Percentiles rank a stretch among this genome's conserved stretches.
phyloP scores from a whole-genome alignment of 2,329 filamentous ascomycete genomes.

The Drechslerella coelobrocha region DNA sequence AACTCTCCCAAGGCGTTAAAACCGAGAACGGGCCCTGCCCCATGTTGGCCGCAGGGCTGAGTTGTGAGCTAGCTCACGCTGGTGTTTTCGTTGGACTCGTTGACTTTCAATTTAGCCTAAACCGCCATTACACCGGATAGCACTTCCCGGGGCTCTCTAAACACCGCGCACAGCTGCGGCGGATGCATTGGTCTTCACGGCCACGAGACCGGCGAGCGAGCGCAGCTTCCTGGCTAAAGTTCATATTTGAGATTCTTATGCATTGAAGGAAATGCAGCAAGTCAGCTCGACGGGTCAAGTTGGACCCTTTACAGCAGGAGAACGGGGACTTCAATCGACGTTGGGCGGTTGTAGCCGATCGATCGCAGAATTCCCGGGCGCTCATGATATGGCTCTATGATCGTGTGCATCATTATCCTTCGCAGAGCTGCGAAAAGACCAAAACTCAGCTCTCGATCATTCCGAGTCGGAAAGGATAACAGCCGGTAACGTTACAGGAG shows the following conservation, averaged over 20 bases:
- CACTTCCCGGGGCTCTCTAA: background rate
- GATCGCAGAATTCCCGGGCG: conserved; percentile 1
- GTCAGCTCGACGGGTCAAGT: conserved; percentile 43
- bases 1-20: conserved; percentile 4
- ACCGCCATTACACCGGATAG: no score
- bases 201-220: conserved; percentile 37
- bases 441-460: no score
- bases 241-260: conserved; percentile 35
- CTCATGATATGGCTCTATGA: background rate
- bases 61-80: conserved; percentile 39
- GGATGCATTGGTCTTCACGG: conserved; percentile 11
- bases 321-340: background rate
- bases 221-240: background rate
- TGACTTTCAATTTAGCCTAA: no score
- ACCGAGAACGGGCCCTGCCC: conserved; percentile 1
- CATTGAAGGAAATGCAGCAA: conserved; percentile 47
- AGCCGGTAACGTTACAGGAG: no score
- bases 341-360: background rate
- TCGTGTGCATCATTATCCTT: background rate
- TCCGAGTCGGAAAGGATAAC: no score
- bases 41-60: conserved; percentile 39
- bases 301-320: conserved; percentile 4
- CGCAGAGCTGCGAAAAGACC: no score
- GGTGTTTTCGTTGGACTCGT: no score
- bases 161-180: conserved; percentile 9